A percentile compares a stretch with the other conserved stretches of the same genome.
Conservation (phyloP, 2,329 filamentous ascomycete species). For the Trichoderma brevicompactum region DNA sequence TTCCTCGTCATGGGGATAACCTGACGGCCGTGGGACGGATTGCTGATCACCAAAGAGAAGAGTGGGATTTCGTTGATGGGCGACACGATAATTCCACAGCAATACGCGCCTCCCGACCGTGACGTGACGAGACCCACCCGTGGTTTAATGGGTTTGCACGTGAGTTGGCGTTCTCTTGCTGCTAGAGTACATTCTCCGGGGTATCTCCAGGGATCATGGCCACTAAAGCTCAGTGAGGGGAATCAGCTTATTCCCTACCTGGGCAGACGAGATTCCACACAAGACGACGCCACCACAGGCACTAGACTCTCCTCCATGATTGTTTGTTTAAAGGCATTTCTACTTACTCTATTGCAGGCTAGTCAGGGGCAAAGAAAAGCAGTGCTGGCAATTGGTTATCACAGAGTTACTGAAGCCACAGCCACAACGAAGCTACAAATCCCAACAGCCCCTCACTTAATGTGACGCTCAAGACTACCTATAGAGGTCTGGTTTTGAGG, state of each 20-base stretch:
- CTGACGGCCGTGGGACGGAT: neutral
- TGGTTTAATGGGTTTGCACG: conserved; percentile 38
- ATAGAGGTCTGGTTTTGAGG: no score
- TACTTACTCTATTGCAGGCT: neutral
- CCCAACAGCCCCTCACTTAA: neutral
- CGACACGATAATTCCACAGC: conserved; percentile 24
- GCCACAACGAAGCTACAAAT: neutral
- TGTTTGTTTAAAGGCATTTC: neutral
- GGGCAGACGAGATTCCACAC: neutral
- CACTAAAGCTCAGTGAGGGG: neutral
- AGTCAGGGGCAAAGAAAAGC: neutral
- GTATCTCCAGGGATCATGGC: neutral
- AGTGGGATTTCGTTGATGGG: neutral
- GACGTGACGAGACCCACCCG: conserved; percentile 44
- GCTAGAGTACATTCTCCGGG: neutral
- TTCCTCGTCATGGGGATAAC: conserved; percentile 18
- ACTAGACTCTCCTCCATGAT: neutral
- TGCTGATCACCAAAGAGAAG: neutral
- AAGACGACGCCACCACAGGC: conserved; percentile 13
- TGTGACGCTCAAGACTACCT: no score
- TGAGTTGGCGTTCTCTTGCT: conserved; percentile 36
- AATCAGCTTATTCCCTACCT: no score
- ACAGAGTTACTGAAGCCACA: neutral
- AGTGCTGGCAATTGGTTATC: neutral
- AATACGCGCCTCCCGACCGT: conserved; percentile 43